Base-by-base conservation (phyloP, 148 eudicot species). In the Camellia sinensis region DNA sequence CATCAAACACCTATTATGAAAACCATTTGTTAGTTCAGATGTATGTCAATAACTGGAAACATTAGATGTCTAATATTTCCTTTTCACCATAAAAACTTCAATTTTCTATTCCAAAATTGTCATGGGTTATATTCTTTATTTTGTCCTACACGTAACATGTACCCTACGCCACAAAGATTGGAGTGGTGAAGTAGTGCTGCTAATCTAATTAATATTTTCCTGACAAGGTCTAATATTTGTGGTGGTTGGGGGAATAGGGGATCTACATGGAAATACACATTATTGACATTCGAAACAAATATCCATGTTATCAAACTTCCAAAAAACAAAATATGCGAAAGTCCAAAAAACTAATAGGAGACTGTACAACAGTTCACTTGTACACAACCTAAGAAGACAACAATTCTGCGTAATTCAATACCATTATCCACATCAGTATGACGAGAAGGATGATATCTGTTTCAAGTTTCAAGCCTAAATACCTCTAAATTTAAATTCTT, bases 1-100 rank as follows among this genome's bases (percentile, higher is more conserved):
- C 99, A 83, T 96, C 99, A 79, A 96, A 96, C 53, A 96, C 99
- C 99, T 96, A 82, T 81, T 45, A 52, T 73, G 48, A 37, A 53
- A 15, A 44, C 45, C 77, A 78, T 10, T 22, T 41, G 76, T 68
- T 1, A 13, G 14, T 57, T 48, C 52, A 48, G 52, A 48, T 48
- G 52, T 7, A 48, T 48, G 52, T 7, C 52, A 5, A 48, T 48
- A 48, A 5, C 52, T 48, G 52, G 7, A 48, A 60, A 4, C 60
- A 67, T 21, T 66, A 15, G 29, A 57, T 57, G 8, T 19, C 43
- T 21, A 76, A 19, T 18, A 59, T 17, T 52, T 8, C 41, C 4
- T 45, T 50, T 61, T 17, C 54, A 63, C 21, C 45, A 41, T 63
- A 21, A 21, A 63, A 21, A 63, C 7, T 63, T 63, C 64, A 7